Evolutionary conservation across 495 filamentous ascomycete genomes (phyloP).

Genomic region (Penicillium mononematosum): DNA sequence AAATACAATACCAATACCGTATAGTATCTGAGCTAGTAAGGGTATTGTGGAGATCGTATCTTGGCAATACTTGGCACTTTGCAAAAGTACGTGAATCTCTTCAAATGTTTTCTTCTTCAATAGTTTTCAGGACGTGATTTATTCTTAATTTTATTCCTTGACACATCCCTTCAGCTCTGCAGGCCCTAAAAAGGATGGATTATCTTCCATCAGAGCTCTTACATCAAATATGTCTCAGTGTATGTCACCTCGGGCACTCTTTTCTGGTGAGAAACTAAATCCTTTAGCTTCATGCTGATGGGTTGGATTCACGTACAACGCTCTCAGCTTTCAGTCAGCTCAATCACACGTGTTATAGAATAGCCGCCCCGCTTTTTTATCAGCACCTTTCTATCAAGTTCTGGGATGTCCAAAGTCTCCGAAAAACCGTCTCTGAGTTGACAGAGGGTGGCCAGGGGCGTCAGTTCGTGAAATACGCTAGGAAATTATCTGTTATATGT

Average conservation of each 20-base stretch:
- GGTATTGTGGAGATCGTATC: too few species aligned
- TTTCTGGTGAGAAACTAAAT: background rate
- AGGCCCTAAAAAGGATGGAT: background rate
- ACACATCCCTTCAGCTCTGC: background rate
- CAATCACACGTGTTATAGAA: background rate
- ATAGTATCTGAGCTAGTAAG: too few species aligned
- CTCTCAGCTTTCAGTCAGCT: background rate
- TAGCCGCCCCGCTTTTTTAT: background rate
- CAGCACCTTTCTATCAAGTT: background rate
- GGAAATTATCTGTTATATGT: background rate
- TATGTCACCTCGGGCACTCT: background rate
- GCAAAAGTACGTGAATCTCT: too few species aligned
- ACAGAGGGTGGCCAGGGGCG: background rate
- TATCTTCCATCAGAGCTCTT: background rate
- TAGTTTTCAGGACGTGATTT: too few species aligned
- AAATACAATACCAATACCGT: too few species aligned
- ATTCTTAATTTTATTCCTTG: too few species aligned
- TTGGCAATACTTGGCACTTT: too few species aligned
- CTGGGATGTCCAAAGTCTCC: background rate
- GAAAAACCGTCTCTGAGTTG: background rate
- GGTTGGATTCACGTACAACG: background rate
- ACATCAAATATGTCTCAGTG: background rate
- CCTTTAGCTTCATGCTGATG: slow-evolving; percentile 1
- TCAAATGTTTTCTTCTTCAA: too few species aligned
- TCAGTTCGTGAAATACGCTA: background rate